Base-by-base conservation (phyloP, 164 flowering plant species). In the Berberis vulgaris region DNA sequence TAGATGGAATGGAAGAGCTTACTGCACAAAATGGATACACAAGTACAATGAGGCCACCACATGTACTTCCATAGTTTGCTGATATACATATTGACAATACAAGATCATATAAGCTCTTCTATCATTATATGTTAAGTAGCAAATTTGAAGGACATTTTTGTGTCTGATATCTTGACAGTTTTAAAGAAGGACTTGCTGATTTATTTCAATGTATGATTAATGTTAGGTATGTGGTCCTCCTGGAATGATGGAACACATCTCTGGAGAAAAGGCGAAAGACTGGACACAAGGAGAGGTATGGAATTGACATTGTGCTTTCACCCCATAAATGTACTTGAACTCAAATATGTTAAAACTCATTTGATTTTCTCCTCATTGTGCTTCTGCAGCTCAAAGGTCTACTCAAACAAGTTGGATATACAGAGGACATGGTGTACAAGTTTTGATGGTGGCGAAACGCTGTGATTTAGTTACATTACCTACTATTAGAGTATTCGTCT, bases 221-320 rank as follows among this genome's bases (percentile, higher is more conserved):
- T 26, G 26, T 26, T 69, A 94, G 98, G 97, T 94, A 49, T 94
- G 99, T 66, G 99, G 99, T 0, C 99, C 99, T 40, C 97, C 98
- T 59, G 98, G 98, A 63, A 79, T 94, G 92, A 91, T 90, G 96
- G 69, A 80, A 54, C 97, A 87, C 67, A 73, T 91, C 66, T 94
- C 99, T 10, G 99, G 99, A 61, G 89, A 74, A 50, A 94, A 91
- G 77, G 96, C 87, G 43, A 81, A 86, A 62, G 94, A 86, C 63
- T 39, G 74, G 7, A 69, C 93, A 41, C 98, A 93, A 73, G 98
- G 97, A 66, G 96, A 88, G 96, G 98, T 93, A 81, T 12, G 12
- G 50, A 39, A 60, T 26, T 26, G 26, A 45, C 8, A 5, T 8
- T 8, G 38, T 44, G 10, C 42, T 64, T 11, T 58, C 10, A 6